A percentile compares a stretch with the other conserved stretches of the same genome.
Conservation (phyloP, 2,329 filamentous ascomycete genomes). For the Beauveria sp. region DNA sequence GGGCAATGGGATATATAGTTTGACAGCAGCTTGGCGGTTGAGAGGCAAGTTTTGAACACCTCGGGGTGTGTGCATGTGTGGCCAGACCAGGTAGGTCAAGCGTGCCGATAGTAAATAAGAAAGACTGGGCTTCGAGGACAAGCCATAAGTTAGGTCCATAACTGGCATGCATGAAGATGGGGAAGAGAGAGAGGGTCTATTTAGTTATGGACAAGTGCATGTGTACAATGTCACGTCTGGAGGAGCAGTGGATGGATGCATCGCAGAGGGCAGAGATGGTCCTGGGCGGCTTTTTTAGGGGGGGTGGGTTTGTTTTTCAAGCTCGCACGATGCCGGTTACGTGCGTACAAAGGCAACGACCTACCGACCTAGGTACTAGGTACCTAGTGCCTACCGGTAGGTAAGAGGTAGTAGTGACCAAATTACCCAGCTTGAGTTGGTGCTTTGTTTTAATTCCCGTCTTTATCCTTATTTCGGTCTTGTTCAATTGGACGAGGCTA, state of each 20-base stretch:
- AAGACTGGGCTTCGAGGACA: neutral
- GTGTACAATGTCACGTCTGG: conserved; percentile 15
- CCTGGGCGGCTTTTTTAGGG: neutral
- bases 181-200: conserved; percentile 26
- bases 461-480: neutral
- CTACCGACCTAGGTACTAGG: no score
- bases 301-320: neutral
- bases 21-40: neutral
- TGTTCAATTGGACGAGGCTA: neutral
- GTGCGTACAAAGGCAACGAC: no score
- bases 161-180: conserved; percentile 32
- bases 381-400: no score
- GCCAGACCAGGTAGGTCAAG: neutral
- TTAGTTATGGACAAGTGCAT: conserved; percentile 15
- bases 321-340: no score
- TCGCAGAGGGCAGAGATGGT: neutral
- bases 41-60: neutral
- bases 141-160: conserved; percentile 18
- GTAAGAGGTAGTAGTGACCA: neutral
- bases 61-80: no score
- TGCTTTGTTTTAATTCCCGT: neutral
- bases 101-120: neutral
- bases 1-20: conserved; percentile 8
- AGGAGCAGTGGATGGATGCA: conserved; percentile 8
- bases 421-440: neutral